Conservation (phyloP, 352 stramenopile species). For the Phytophthora boehmeriae region DNA sequence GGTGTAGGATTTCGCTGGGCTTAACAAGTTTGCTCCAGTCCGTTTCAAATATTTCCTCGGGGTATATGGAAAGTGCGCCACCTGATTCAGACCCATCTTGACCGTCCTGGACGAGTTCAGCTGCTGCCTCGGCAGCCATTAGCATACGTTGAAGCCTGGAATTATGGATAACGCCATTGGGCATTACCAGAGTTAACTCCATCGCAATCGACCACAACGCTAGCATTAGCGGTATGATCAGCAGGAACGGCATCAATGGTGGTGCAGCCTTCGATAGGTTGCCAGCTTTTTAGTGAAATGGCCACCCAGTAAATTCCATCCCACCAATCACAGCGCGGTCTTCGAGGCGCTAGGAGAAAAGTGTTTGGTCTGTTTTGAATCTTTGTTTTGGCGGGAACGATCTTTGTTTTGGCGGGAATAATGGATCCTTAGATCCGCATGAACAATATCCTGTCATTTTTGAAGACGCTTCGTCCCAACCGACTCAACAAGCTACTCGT, state of each 20-base stretch:
- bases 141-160: slow-evolving; percentile 15
- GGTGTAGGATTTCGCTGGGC: slow-evolving; percentile 40
- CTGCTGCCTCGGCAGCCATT: slow-evolving; percentile 27
- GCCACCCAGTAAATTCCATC: too few relatives aligned
- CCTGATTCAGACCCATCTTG: slow-evolving; percentile 57
- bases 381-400: too few relatives aligned
- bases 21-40: slow-evolving; percentile 36
- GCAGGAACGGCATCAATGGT: slow-evolving; percentile 17
- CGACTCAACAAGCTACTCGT: too few relatives aligned
- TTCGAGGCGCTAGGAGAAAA: too few relatives aligned
- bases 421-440: too few relatives aligned
- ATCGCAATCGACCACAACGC: slow-evolving; percentile 21
- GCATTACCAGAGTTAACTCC: slow-evolving; percentile 16
- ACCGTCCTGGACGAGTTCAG: slow-evolving; percentile 43
- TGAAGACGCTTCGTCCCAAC: too few relatives aligned
- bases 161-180: slow-evolving; percentile 1
- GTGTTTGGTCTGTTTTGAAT: too few relatives aligned
- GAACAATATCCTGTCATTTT: too few relatives aligned
- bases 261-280: neutral
- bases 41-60: slow-evolving; percentile 31
- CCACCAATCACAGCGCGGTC: too few relatives aligned
- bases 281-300: too few relatives aligned
- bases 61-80: slow-evolving; percentile 43
- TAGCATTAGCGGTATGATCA: slow-evolving; percentile 16
- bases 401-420: too few relatives aligned